These are phyloP conservation scores for Bothriochloa decipiens DNA, from an alignment of 176 grass and related monocot species.

Conservation along the genomic window DNA sequence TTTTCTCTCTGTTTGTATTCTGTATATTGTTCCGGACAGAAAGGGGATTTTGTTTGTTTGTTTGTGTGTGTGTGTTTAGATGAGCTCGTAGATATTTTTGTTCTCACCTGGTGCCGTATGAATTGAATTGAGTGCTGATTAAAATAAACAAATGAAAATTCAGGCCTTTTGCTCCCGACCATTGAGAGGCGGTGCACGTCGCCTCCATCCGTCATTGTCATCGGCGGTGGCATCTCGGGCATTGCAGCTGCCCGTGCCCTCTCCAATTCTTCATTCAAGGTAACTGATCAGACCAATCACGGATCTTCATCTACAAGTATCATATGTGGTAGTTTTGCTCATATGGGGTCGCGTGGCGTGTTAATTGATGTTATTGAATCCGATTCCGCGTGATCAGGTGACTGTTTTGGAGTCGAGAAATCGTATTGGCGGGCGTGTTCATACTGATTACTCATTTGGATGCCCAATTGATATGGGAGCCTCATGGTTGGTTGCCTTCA, in stretches of 20 bases:
- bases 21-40: not conserved
- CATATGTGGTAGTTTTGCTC: not conserved
- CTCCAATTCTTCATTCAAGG: slow-evolving; percentile 81
- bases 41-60: too few relatives aligned
- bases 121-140: not conserved
- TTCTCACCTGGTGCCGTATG: not conserved
- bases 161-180: slow-evolving; percentile 79
- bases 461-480: slow-evolving; percentile 98
- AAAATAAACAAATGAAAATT: not conserved
- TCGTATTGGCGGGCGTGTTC: slow-evolving; percentile 74
- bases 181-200: slow-evolving; percentile 69
- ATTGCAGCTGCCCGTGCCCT: slow-evolving; percentile 80
- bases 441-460: slow-evolving; percentile 85
- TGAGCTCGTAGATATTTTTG: not conserved
- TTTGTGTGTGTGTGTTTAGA: not conserved
- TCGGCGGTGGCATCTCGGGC: slow-evolving; percentile 89
- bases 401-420: slow-evolving; percentile 87
- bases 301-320: not conserved
- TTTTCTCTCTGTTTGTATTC: not conserved
- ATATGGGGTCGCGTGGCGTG: rapidly evolving
- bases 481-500: slow-evolving; percentile 67
- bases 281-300: not conserved
- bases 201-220: slow-evolving; percentile 83
- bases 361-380: not conserved
- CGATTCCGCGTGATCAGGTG: slow-evolving; percentile 44